These are phyloP conservation scores for Hibiscus syriacus DNA, from an alignment of 345 rosid genomes.

Conservation along the genomic window DNA sequence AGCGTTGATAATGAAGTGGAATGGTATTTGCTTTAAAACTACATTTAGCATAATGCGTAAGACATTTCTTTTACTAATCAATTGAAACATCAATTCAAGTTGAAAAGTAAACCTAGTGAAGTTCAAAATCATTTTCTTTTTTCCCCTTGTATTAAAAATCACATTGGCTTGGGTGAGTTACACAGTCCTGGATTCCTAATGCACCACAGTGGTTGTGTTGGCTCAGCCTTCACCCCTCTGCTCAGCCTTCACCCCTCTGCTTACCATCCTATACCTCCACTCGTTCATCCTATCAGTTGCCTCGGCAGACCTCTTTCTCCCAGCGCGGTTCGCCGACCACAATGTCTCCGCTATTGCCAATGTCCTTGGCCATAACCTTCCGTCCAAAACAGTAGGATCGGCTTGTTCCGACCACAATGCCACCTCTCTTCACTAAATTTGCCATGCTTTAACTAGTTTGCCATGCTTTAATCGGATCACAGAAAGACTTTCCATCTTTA, in stretches of 20 bases:
- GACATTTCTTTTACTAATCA: not conserved
- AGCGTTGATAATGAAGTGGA: too few relatives aligned
- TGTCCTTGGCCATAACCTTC: slow-evolving; percentile 73
- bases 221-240: slow-evolving; percentile 77
- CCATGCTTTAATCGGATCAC: slow-evolving; percentile 92
- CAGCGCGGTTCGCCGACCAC: slow-evolving; percentile 77
- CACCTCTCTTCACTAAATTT: slow-evolving; percentile 78
- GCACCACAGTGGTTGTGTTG: slow-evolving; percentile 89
- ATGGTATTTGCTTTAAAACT: too few relatives aligned
- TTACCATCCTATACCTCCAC: slow-evolving; percentile 88
- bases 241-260: slow-evolving; percentile 66
- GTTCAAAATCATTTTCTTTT: not conserved
- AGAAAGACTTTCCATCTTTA: slow-evolving; percentile 60
- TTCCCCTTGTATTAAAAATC: not conserved
- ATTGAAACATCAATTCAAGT: not conserved
- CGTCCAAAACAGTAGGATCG: slow-evolving; percentile 55
- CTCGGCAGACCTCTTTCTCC: slow-evolving; percentile 57
- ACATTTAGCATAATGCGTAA: not conserved
- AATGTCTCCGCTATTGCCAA: slow-evolving; percentile 76
- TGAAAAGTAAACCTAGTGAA: not conserved
- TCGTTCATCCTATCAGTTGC: slow-evolving; percentile 64
- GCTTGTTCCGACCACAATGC: slow-evolving; percentile 97
- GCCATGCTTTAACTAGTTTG: slow-evolving; percentile 93
- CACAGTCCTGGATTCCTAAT: slow-evolving; percentile 78
- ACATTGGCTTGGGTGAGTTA: too few relatives aligned